Base-by-base conservation (phyloP, 2,329 filamentous ascomycete species). In the Fusarium virguliforme region DNA sequence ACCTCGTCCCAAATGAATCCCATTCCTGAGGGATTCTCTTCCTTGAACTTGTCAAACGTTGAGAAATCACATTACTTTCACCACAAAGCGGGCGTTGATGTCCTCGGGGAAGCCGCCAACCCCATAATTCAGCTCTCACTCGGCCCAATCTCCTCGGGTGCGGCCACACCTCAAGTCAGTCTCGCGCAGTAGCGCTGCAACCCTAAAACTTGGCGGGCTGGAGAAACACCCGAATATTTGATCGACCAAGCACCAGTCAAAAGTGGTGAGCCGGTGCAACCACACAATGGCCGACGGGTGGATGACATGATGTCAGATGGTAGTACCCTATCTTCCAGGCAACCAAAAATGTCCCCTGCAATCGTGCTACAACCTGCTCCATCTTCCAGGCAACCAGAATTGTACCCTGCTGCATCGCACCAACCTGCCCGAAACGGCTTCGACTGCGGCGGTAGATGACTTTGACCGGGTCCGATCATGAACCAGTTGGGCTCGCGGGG, bases 261-360 rank as follows among this genome's bases (percentile, higher is more conserved):
- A 53, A 53, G 22, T 35, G 12, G 50, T 32, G n/a, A 13, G 28
- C 15, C 50, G 24, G 32, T 53, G 50, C 50, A 53, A 53, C 50
- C 50, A 53, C 50, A 53, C 50, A 24, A 35, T 24, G 22, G 7
- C 8, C 30, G 13, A 22, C 18, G 50, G 15, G 50, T 54, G 51
- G 51, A 54, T 54, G 51, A 54, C 51, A 54, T 54, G 51, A 54
- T 54, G 51, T 54, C 51, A 54, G 51, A 54, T 26, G 51, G 51
- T 54, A 24, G 51, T 34, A 34, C 51, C 26, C 51, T 13, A 37
- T 54, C 18, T 35, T 54, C 34, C 34, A 54, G 51, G 51, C 51
- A 54, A 37, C 51, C 37, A 37, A 54, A 54, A 37, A 54, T 54
- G 51, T 54, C 37, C 51, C 51, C 51, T 54, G 51, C 46, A 50